Base-by-base conservation (phyloP, 805 yeast genomes). In the Kuraishia hungarica region DNA sequence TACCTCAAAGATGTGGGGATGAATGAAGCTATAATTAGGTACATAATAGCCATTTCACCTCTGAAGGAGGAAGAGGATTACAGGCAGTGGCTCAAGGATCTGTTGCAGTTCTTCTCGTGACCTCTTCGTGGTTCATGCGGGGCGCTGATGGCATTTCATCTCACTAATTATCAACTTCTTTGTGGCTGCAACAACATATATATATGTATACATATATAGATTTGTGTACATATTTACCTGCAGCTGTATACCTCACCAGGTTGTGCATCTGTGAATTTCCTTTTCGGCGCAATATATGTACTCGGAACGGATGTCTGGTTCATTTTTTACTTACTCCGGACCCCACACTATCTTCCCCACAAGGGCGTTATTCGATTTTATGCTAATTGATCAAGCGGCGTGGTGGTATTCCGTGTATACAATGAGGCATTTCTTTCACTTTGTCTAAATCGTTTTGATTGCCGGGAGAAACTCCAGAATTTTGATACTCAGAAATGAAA, bases 61-160 rank as follows among this genome's bases (percentile, higher is more conserved):
- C 63, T 66, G 61, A 74, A 73, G 62, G 80, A 76, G 64, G 79
- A 76, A 62, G 66, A 68, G 43, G 76, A 74, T 55, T 76, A 76
- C 69, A 71, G 77, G 63, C 62, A 62, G 50, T 75, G 79, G 78
- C 74, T 76, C 52, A 48, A 51, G 39, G 64, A 64, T n/a, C 56
- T 60, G 51, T 47, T 53, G 15, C 21, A 24, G 13, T 58, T 56
- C 50, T 56, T 55, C 19, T 50, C 52, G 43, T 50, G 52, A 50
- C 11, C 43, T 35, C 17, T 35, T 35, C 43, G 17, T 35, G 43
- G 8, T 35, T 10, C n/a, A 35, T 35, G 8, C 43, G 35, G 35
- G 35, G 35, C 35, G 6, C 11, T 6, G 35, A 11, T 6, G 6
- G 10, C 11, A 7, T 28, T 11, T 28, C 10, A 7, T 28, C 11